A percentile compares a stretch with the other conserved stretches of the same genome.
phyloP scores from a whole-genome alignment of 208 protist genomes.

The Wallacemonas collosoma region DNA sequence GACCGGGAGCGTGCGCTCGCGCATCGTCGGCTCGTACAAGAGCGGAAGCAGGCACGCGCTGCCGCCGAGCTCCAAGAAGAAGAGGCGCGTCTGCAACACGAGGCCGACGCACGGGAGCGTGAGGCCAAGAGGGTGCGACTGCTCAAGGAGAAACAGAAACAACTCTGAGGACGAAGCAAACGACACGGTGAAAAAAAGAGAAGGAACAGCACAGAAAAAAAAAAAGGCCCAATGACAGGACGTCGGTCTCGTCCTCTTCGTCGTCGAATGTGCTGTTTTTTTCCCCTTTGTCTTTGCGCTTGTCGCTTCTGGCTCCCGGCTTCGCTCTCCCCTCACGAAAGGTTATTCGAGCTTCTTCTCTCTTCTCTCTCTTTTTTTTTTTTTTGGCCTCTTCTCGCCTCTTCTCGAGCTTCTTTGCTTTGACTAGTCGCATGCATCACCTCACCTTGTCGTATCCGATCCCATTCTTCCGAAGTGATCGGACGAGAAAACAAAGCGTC shows the following conservation, averaged over 20 bases:
- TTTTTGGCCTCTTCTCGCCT: too few species aligned
- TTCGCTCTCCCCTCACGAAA: too few species aligned
- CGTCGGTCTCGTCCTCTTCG: not conserved
- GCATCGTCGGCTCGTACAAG: conserved; percentile 49
- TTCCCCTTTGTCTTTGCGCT: not conserved
- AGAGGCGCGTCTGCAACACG: conserved; percentile 30
- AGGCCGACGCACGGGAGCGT: conserved; percentile 29
- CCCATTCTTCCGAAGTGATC: too few species aligned
- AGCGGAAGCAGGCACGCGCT: conserved; percentile 48
- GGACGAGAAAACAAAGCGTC: too few species aligned
- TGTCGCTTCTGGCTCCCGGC: too few species aligned
- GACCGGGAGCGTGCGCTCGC: conserved; percentile 61
- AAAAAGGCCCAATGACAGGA: not conserved
- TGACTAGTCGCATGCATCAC: too few species aligned
- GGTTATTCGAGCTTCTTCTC: not conserved
- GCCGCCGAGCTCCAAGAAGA: conserved; percentile 32
- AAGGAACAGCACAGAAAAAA: not conserved
- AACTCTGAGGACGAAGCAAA: not conserved
- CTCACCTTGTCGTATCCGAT: too few species aligned
- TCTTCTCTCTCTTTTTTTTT: too few species aligned
- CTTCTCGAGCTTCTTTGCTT: too few species aligned
- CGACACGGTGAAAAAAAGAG: too few species aligned
- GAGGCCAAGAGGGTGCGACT: conserved; percentile 43
- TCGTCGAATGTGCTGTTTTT: not conserved
- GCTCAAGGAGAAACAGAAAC: conserved; percentile 36